A percentile compares a stretch with the other conserved stretches of the same genome.
Evolutionary conservation across 345 rosid species (phyloP).

Genomic region (Eucalyptus albens): DNA sequence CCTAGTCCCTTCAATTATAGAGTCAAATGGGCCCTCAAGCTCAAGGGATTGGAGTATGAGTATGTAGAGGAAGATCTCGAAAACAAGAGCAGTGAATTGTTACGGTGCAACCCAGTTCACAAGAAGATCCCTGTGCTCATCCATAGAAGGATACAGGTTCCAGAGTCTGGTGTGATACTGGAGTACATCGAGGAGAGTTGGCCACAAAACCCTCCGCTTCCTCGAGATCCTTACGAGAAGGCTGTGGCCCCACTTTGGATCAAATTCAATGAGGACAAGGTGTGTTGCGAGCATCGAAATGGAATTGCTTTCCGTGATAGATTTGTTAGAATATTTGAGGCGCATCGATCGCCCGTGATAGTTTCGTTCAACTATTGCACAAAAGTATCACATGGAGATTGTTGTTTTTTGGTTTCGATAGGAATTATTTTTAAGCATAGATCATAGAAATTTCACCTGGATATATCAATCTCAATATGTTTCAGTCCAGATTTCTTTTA

Average conservation of each 20-base stretch:
- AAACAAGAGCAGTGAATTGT: constrained; percentile 9
- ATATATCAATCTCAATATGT: neutral
- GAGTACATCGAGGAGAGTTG: constrained; percentile 19
- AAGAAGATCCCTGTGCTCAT: constrained; percentile 22
- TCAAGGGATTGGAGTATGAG: constrained; percentile 13
- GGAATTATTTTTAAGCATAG: neutral
- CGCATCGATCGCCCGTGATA: neutral
- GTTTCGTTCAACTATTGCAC: neutral
- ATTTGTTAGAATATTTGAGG: neutral
- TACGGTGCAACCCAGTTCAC: constrained; percentile 14
- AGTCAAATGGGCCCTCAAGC: constrained; percentile 18
- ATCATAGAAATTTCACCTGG: neutral
- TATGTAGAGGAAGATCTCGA: constrained; percentile 11
- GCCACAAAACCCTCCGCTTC: constrained; percentile 14
- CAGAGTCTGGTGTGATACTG: constrained; percentile 17
- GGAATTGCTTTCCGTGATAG: neutral
- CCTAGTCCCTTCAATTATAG: constrained; percentile 9
- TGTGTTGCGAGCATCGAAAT: neutral
- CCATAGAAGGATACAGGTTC: constrained; percentile 12
- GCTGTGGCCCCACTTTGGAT: constrained; percentile 15
- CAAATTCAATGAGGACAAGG: constrained; percentile 17
- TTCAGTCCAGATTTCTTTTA: neutral
- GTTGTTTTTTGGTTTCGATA: neutral
- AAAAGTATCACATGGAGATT: neutral
- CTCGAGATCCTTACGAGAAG: constrained; percentile 6